Evolutionary conservation across 768 basidiomycete species (phyloP).

Genomic region (Erythrobasidium yunnanense): DNA sequence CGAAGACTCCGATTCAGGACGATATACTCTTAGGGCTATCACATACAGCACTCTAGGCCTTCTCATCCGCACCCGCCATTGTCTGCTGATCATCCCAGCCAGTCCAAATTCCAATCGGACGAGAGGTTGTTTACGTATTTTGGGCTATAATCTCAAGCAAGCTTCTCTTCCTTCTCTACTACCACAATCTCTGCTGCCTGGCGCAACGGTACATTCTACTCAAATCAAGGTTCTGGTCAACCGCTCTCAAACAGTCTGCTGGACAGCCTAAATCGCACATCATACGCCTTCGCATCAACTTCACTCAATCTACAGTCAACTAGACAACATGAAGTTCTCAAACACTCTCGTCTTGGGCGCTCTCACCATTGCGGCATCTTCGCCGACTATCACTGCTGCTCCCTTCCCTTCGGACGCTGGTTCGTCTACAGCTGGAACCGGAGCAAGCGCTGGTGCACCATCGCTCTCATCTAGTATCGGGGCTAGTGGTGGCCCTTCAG

Average conservation of each 20-base stretch:
- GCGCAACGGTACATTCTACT: no score
- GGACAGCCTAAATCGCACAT: background rate
- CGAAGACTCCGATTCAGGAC: no score
- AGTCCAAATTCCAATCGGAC: no score
- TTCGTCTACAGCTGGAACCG: background rate
- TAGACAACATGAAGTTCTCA: slow-evolving; percentile 1
- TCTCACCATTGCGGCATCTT: background rate
- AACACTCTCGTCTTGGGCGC: slow-evolving; percentile 3
- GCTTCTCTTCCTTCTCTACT: no score
- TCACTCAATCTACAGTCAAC: background rate
- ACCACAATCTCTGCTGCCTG: no score
- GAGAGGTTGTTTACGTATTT: no score
- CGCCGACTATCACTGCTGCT: slow-evolving; percentile 1
- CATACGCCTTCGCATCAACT: background rate
- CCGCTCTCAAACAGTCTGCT: background rate
- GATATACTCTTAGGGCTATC: no score
- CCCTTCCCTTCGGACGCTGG: slow-evolving; percentile 8
- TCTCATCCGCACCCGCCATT: no score
- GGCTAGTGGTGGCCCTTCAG: background rate
- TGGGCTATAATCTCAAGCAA: no score
- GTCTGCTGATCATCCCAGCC: no score
- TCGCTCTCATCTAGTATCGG: background rate
- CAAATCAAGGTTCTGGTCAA: no score
- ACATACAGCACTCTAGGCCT: no score
- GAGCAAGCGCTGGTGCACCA: background rate